Evolutionary conservation across 495 filamentous ascomycete species (phyloP).

Genomic region (Xylaria grammica): DNA sequence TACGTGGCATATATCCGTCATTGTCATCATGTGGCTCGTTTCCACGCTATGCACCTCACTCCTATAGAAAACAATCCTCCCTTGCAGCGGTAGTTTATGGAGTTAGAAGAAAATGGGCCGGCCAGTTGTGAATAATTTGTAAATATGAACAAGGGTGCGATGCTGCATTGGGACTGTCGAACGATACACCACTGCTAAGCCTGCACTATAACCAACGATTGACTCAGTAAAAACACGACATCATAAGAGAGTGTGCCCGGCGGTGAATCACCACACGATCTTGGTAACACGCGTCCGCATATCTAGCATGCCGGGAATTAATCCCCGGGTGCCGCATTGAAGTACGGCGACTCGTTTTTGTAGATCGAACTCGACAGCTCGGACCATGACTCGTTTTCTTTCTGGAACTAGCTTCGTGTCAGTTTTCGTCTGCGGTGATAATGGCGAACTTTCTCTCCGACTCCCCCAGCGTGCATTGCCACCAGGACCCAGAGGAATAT

Average conservation of each 20-base stretch:
- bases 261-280: constrained; percentile 48
- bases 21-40: constrained; percentile 2
- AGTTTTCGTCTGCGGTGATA: constrained; percentile 24
- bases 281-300: constrained; percentile 47
- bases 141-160: neutral
- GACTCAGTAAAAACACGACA: neutral
- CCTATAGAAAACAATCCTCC: neutral
- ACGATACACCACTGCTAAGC: neutral
- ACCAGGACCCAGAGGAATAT: constrained; percentile 47
- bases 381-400: constrained; percentile 59
- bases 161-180: neutral
- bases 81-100: neutral
- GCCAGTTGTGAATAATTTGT: constrained; percentile 19
- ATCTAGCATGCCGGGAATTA: constrained; percentile 52
- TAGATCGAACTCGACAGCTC: constrained; percentile 59
- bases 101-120: constrained; percentile 19
- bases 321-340: constrained; percentile 55
- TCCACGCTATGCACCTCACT: neutral
- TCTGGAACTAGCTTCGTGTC: constrained; percentile 42
- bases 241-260: neutral
- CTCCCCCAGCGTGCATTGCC: constrained; percentile 46
- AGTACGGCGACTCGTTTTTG: constrained; percentile 52
- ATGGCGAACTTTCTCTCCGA: constrained; percentile 37
- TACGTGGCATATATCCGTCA: constrained; percentile 10
- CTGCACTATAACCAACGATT: neutral